Conservation (phyloP, 768 basidiomycete species). For the Pilatotrama ljubarskyi region DNA sequence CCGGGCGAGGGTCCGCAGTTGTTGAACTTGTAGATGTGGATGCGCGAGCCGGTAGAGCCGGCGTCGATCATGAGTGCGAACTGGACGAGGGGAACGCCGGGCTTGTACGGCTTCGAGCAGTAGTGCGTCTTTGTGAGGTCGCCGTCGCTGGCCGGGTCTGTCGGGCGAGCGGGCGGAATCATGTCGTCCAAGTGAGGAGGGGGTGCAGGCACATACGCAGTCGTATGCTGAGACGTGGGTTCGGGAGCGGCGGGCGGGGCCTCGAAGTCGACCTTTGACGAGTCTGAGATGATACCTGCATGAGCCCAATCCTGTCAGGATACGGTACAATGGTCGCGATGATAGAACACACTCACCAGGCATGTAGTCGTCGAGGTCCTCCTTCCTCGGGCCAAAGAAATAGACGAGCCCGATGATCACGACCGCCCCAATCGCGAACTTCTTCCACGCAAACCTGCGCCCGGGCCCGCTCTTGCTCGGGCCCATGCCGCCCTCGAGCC, state of each 20-base stretch:
- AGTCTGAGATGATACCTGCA: slow-evolving; percentile 20
- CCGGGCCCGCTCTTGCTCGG: slow-evolving; percentile 36
- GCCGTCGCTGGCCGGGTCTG: slow-evolving; percentile 70
- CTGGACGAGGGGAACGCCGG: slow-evolving; percentile 65
- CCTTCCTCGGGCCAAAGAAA: slow-evolving; percentile 59
- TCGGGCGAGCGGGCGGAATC: slow-evolving; percentile 36
- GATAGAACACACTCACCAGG: slow-evolving; percentile 27
- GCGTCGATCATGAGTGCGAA: slow-evolving; percentile 98
- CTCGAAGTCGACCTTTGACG: slow-evolving; percentile 3
- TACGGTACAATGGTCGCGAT: neutral
- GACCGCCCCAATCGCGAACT: slow-evolving; percentile 59
- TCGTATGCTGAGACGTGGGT: neutral
- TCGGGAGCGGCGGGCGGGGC: neutral
- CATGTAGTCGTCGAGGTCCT: slow-evolving; percentile 28
- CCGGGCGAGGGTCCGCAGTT: slow-evolving; percentile 74
- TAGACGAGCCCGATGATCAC: slow-evolving; percentile 62
- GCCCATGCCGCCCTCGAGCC: slow-evolving; percentile 62
- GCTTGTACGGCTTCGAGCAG: slow-evolving; percentile 60
- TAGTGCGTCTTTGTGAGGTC: slow-evolving; percentile 71
- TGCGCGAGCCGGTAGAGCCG: slow-evolving; percentile 94
- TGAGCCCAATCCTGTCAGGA: neutral
- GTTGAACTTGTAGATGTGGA: slow-evolving; percentile 99
- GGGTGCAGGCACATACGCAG: neutral
- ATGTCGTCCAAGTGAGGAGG: slow-evolving; percentile 21
- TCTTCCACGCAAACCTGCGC: slow-evolving; percentile 57